A percentile compares a stretch with the other conserved stretches of the same genome.
Conservation (phyloP, 2,329 filamentous ascomycete species). For the Paraphoma sp. region DNA sequence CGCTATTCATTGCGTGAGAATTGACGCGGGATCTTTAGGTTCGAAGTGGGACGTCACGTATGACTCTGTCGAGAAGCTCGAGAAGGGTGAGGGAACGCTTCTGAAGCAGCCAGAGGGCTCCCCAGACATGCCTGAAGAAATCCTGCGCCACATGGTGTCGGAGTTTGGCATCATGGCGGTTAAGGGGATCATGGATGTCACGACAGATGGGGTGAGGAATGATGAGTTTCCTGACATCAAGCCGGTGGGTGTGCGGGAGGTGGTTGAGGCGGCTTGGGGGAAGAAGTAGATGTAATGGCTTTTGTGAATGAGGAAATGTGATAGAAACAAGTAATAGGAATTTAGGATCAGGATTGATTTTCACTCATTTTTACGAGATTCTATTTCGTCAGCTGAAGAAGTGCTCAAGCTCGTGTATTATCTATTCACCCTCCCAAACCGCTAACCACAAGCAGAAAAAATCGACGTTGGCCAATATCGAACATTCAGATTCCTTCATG, state of each 20-base stretch:
- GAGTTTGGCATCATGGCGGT: slow-evolving; percentile 15
- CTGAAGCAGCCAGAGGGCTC: slow-evolving; percentile 13
- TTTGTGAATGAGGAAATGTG: too few species aligned
- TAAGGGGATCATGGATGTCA: slow-evolving; percentile 11
- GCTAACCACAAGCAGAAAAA: too few species aligned
- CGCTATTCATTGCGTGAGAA: too few species aligned
- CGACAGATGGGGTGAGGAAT: slow-evolving; percentile 8
- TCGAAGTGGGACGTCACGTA: slow-evolving; percentile 15
- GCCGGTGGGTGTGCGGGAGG: slow-evolving; percentile 10
- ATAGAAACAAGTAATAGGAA: too few species aligned
- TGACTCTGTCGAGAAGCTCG: slow-evolving; percentile 10
- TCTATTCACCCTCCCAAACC: too few species aligned
- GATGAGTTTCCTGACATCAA: slow-evolving; percentile 12
- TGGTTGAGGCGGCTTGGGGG: slow-evolving; percentile 17
- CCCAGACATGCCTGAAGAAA: slow-evolving; percentile 6
- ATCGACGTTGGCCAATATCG: too few species aligned
- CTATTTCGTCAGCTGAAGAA: too few species aligned
- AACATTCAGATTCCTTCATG: too few species aligned
- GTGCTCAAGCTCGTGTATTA: too few species aligned
- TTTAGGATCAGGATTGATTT: too few species aligned
- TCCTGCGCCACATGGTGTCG: slow-evolving; percentile 1
- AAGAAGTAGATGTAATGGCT: neutral
- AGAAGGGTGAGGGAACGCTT: slow-evolving; percentile 12
- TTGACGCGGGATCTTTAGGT: slow-evolving; percentile 1
- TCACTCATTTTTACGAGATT: too few species aligned